These are phyloP conservation scores for Coemansia sp. DNA, from an alignment of 192 early-diverging fungal species.

Conservation along the genomic window DNA sequence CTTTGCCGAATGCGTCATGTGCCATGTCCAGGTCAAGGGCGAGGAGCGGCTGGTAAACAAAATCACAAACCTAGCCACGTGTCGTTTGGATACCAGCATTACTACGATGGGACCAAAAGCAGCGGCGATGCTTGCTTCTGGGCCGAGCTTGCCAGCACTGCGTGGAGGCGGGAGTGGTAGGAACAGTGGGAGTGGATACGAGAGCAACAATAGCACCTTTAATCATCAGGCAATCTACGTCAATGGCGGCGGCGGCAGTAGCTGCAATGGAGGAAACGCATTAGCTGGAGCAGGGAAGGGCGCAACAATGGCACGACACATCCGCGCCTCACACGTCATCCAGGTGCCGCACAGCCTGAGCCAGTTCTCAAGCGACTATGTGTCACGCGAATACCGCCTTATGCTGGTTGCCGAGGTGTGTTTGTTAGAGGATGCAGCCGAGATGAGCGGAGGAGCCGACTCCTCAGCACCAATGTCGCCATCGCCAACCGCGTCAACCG, in stretches of 20 bases:
- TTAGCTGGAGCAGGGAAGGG: neutral
- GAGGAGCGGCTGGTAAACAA: slow-evolving; percentile 47
- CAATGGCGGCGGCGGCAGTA: neutral
- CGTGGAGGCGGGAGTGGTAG: neutral
- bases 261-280: neutral
- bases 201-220: neutral
- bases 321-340: slow-evolving; percentile 38
- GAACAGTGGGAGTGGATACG: neutral
- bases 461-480: neutral
- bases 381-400: slow-evolving; percentile 54
- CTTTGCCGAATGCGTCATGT: slow-evolving; percentile 47
- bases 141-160: neutral
- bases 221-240: neutral
- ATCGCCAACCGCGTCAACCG: neutral
- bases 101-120: slow-evolving; percentile 1
- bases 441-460: neutral
- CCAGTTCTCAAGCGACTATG: slow-evolving; percentile 46
- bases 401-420: slow-evolving; percentile 49
- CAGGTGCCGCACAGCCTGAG: slow-evolving; percentile 44
- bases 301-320: slow-evolving; percentile 31
- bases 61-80: slow-evolving; percentile 30
- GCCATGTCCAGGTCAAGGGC: slow-evolving; percentile 46
- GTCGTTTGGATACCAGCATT: slow-evolving; percentile 21
- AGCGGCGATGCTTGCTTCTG: slow-evolving; percentile 23
- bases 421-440: slow-evolving; percentile 20